Evolutionary conservation across 305 asterid species (phyloP).

Genomic region (Solanum hybrid): DNA sequence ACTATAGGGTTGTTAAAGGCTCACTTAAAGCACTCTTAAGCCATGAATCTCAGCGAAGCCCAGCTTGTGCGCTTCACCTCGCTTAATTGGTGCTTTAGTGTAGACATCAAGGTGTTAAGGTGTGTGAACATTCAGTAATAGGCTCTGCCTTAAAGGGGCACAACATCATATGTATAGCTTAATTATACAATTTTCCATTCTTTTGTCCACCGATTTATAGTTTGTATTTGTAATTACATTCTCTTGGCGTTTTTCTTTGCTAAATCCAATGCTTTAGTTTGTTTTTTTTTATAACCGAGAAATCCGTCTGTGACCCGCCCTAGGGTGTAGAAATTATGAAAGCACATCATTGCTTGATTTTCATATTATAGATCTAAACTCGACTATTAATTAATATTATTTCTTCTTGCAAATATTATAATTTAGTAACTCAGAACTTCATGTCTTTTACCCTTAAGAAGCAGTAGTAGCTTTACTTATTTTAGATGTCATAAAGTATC

Average conservation of each 20-base stretch:
- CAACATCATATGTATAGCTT: background rate
- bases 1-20: background rate
- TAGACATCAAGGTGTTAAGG: background rate
- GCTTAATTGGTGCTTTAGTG: background rate
- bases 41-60: background rate
- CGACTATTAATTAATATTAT: background rate
- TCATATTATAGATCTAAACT: background rate
- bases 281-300: too few relatives aligned
- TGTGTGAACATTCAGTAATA: background rate
- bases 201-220: background rate
- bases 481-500: background rate
- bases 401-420: background rate
- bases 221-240: background rate
- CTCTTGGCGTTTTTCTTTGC: background rate
- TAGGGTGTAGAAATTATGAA: background rate
- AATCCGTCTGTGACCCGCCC: background rate
- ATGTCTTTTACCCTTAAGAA: background rate
- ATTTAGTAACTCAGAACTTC: background rate
- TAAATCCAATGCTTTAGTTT: background rate
- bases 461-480: background rate
- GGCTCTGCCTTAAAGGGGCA: background rate
- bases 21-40: background rate
- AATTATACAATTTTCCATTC: background rate
- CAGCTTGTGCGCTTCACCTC: background rate
- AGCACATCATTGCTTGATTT: background rate